Conservation (phyloP, 2,329 filamentous ascomycete genomes). For the Elsinoe fawcettii region DNA sequence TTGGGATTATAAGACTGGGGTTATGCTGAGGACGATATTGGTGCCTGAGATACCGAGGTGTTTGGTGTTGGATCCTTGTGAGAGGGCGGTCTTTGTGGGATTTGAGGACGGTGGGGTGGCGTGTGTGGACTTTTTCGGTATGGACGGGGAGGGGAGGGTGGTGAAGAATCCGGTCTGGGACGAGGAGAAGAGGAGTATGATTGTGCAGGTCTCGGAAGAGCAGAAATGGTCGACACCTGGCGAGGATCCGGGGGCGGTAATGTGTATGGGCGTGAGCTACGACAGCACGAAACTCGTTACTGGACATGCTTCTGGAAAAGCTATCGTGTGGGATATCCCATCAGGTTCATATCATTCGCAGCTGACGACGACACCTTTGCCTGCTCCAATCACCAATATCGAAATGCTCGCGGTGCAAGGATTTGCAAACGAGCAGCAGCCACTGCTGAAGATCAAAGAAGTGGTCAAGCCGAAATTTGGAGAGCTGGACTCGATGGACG, state of each 20-base stretch:
- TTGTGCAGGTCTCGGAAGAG: constrained; percentile 34
- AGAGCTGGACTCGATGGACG: constrained; percentile 34
- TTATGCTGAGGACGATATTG: constrained; percentile 70
- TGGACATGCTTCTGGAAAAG: constrained; percentile 71
- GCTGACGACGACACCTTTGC: constrained; percentile 55
- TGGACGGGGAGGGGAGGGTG: constrained; percentile 24
- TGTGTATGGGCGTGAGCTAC: constrained; percentile 67
- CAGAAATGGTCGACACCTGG: constrained; percentile 29
- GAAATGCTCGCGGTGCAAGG: constrained; percentile 58
- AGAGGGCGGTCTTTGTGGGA: constrained; percentile 72
- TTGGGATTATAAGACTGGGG: constrained; percentile 83
- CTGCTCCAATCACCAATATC: constrained; percentile 76
- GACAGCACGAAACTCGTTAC: constrained; percentile 74
- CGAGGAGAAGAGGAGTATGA: constrained; percentile 50
- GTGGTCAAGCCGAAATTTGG: constrained; percentile 76
- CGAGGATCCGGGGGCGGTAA: constrained; percentile 54
- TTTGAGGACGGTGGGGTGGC: constrained; percentile 76
- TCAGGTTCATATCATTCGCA: constrained; percentile 60
- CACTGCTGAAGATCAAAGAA: constrained; percentile 29
- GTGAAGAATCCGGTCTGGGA: constrained; percentile 38
- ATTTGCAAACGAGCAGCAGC: constrained; percentile 31
- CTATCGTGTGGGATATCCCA: constrained; percentile 72
- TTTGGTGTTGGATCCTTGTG: constrained; percentile 69
- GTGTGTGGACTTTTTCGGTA: constrained; percentile 61
- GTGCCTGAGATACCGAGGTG: constrained; percentile 67